phyloP scores from a whole-genome alignment of 1,139 yeast genomes.

The Pneumocystis oryctolagi region DNA sequence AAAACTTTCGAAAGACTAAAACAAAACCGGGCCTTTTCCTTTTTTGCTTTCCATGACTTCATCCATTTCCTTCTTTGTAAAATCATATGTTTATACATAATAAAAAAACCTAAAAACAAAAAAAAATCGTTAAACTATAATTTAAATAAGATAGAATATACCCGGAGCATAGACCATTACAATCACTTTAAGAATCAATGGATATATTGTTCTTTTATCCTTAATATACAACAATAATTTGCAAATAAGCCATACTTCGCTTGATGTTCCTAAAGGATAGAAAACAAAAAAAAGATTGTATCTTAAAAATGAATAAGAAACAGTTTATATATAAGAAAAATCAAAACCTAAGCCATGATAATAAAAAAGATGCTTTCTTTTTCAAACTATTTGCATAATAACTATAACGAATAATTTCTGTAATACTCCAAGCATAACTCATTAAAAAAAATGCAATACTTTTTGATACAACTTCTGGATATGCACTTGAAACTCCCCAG shows the following conservation, averaged over 20 bases:
- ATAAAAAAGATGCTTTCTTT: slow-evolving; percentile 44
- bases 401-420: slow-evolving; percentile 78
- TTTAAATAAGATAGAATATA: background rate
- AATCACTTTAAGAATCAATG: slow-evolving; percentile 39
- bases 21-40: background rate
- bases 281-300: slow-evolving; percentile 48
- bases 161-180: slow-evolving; percentile 57
- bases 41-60: background rate
- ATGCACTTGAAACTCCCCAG: slow-evolving; percentile 59
- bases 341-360: slow-evolving; percentile 68
- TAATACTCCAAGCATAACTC: slow-evolving; percentile 72
- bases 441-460: slow-evolving; percentile 46
- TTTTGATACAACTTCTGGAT: slow-evolving; percentile 53
- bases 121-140: background rate
- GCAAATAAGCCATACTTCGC: slow-evolving; percentile 61
- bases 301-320: background rate
- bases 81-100: slow-evolving; percentile 76
- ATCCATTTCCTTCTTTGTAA: slow-evolving; percentile 32
- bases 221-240: slow-evolving; percentile 53
- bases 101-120: slow-evolving; percentile 44
- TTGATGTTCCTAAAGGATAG: slow-evolving; percentile 82
- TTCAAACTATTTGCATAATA: slow-evolving; percentile 57
- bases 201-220: slow-evolving; percentile 37
- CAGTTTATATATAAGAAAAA: background rate
- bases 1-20: background rate